Percentiles rank a stretch among this genome's conserved stretches.
These are phyloP conservation scores for Umbellularia californica DNA, from an alignment of 164 flowering plant species.

Conservation along the genomic window DNA sequence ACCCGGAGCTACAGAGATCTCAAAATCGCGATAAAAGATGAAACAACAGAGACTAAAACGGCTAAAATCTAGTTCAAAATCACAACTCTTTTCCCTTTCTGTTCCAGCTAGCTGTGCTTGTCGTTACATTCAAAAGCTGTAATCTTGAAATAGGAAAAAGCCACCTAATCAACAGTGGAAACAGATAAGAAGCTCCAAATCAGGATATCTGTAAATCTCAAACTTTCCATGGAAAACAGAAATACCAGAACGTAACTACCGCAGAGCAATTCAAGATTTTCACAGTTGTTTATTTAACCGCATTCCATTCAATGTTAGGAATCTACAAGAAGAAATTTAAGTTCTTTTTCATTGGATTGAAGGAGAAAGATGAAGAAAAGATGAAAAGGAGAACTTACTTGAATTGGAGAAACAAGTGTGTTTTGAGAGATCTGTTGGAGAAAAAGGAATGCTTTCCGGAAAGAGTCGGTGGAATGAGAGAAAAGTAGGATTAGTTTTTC, in stretches of 20 bases:
- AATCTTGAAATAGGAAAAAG: neutral
- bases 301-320: too few relatives aligned
- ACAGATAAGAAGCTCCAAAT: too few relatives aligned
- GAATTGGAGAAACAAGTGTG: neutral
- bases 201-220: too few relatives aligned
- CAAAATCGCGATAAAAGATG: too few relatives aligned
- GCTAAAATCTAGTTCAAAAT: neutral
- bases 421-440: neutral
- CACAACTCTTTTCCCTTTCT: neutral
- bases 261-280: neutral
- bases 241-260: neutral
- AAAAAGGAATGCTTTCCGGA: neutral
- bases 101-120: neutral
- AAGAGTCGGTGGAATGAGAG: too few relatives aligned
- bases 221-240: too few relatives aligned
- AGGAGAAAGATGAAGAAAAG: neutral
- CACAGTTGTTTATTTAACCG: too few relatives aligned
- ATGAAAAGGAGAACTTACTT: neutral
- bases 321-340: neutral
- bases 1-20: neutral
- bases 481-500: too few relatives aligned
- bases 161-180: too few relatives aligned
- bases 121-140: too few relatives aligned
- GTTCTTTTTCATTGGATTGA: neutral
- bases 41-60: too few relatives aligned